Conservation (phyloP, 768 basidiomycete genomes). For the Serendipita sp. region DNA sequence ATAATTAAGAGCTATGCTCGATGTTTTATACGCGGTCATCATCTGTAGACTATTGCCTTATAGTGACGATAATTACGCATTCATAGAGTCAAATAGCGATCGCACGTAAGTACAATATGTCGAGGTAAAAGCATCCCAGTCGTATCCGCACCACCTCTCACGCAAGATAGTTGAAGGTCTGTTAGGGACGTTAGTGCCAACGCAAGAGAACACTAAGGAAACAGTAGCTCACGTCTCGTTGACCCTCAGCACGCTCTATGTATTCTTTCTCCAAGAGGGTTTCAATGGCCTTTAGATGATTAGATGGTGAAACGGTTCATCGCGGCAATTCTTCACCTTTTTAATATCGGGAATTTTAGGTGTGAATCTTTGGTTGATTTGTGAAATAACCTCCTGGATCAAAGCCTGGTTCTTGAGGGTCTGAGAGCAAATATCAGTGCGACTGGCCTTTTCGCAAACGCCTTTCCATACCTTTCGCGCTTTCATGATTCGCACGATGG, state of each 20-base stretch:
- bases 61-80: neutral
- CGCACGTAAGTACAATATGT: neutral
- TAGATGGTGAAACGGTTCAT: constrained; percentile 4
- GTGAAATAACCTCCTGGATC: constrained; percentile 80
- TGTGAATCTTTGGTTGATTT: constrained; percentile 73
- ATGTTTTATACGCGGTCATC: too few relatives aligned
- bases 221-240: constrained; percentile 35
- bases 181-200: neutral
- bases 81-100: neutral
- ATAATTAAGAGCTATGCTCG: too few relatives aligned
- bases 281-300: constrained; percentile 57
- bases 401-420: constrained; percentile 86
- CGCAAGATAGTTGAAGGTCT: constrained; percentile 5
- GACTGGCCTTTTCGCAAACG: neutral
- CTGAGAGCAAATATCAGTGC: constrained; percentile 12
- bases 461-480: constrained; percentile 42
- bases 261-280: constrained; percentile 92
- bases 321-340: constrained; percentile 35
- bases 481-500: constrained; percentile 68
- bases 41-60: too few relatives aligned
- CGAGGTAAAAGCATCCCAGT: neutral
- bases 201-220: neutral
- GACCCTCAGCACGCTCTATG: constrained; percentile 82
- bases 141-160: neutral
- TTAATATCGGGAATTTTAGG: constrained; percentile 96